A percentile compares a stretch with the other conserved stretches of the same genome.
Conservation (phyloP, 1,284 basidiomycete species). For the Inonotus obliquus region DNA sequence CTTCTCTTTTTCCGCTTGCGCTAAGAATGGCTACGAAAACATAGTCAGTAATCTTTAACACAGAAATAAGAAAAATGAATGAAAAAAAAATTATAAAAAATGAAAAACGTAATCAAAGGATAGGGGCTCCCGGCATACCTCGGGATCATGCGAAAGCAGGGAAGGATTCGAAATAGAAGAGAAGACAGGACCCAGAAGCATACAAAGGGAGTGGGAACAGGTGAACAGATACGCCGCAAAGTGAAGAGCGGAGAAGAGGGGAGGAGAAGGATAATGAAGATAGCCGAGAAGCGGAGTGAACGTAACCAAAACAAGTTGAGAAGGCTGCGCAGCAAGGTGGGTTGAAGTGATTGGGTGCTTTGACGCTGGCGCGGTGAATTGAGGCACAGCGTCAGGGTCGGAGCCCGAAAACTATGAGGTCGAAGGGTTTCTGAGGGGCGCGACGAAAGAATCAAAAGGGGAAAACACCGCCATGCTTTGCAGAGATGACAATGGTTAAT, state of each 20-base stretch:
- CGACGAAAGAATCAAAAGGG: not conserved
- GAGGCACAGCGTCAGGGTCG: not conserved
- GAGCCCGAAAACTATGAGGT: not conserved
- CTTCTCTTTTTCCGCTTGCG: slow-evolving; percentile 89
- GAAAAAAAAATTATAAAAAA: slow-evolving; percentile 10
- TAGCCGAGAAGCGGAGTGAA: not conserved
- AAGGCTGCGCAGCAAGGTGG: not conserved
- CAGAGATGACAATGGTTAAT: not conserved
- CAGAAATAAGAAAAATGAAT: slow-evolving; percentile 9
- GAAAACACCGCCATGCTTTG: not conserved
- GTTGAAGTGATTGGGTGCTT: not conserved
- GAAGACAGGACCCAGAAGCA: not conserved
- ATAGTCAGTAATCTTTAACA: slow-evolving; percentile 2
- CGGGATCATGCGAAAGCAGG: not conserved
- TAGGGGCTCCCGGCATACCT: slow-evolving; percentile 5
- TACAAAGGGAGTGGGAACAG: not conserved
- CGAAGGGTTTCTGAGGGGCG: not conserved
- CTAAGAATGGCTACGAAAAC: slow-evolving; percentile 71
- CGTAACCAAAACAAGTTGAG: not conserved
- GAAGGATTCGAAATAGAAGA: not conserved
- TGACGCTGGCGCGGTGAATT: not conserved
- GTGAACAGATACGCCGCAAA: slow-evolving; percentile 1
- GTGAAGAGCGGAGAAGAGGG: not conserved
- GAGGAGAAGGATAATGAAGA: not conserved
- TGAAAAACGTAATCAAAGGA: slow-evolving; percentile 10